phyloP scores from a whole-genome alignment of 73 alveolate genomes.

The Uronychia setigera region DNA sequence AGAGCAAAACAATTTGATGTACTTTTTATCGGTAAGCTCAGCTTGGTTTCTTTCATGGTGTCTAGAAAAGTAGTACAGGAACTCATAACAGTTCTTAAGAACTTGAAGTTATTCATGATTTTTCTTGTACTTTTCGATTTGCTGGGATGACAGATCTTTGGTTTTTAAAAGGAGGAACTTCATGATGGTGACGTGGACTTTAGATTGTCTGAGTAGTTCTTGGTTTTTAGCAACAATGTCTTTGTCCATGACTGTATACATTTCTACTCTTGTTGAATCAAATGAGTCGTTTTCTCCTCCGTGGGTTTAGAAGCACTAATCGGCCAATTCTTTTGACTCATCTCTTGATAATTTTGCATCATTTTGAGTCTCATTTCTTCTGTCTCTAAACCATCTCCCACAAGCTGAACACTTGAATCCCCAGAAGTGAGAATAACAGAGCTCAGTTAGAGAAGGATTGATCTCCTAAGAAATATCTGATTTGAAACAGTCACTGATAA shows the following conservation, averaged over 20 bases:
- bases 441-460: not conserved
- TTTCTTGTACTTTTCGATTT: not conserved
- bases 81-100: not conserved
- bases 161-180: not conserved
- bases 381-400: not conserved
- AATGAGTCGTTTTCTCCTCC: not conserved
- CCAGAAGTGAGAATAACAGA: conserved; percentile 1
- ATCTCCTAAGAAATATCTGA: not conserved
- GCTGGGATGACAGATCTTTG: not conserved
- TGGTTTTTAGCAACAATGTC: conserved; percentile 4
- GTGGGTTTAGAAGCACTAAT: not conserved
- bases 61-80: conserved; percentile 6
- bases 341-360: not conserved
- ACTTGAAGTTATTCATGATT: not conserved
- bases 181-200: not conserved
- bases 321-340: not conserved
- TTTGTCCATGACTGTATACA: not conserved
- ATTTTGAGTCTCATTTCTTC: not conserved
- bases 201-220: not conserved
- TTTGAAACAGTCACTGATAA: not conserved
- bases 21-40: not conserved
- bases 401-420: not conserved
- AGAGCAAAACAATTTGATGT: not conserved
- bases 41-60: conserved; percentile 4
- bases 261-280: not conserved